These are phyloP conservation scores for Eremothecium gossypii DNA, from an alignment of 1,139 yeast species.

Conservation along the genomic window DNA sequence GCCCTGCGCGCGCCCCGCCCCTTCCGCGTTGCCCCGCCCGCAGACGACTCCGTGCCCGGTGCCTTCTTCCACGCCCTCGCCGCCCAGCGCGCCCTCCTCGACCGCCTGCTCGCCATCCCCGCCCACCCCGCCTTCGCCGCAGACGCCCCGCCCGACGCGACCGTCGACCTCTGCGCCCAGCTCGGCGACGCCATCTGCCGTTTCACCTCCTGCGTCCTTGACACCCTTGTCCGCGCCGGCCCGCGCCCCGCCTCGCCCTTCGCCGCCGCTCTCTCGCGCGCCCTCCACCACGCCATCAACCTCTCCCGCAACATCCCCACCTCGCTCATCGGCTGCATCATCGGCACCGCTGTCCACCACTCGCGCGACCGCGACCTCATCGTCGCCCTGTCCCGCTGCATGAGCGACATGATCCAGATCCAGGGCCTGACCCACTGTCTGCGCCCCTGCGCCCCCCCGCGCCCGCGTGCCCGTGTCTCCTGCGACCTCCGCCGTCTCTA, in stretches of 20 bases:
- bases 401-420: slow-evolving; percentile 28
- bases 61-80: slow-evolving; percentile 17
- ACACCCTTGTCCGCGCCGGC: slow-evolving; percentile 16
- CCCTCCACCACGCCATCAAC: slow-evolving; percentile 21
- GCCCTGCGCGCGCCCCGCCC: slow-evolving; percentile 4
- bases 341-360: slow-evolving; percentile 15
- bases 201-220: slow-evolving; percentile 15
- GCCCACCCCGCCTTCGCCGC: slow-evolving; percentile 5
- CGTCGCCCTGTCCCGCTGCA: slow-evolving; percentile 25
- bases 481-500: slow-evolving; percentile 7
- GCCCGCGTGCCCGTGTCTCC: slow-evolving; percentile 8
- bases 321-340: slow-evolving; percentile 22
- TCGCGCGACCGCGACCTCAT: slow-evolving; percentile 21
- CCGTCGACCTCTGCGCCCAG: neutral
- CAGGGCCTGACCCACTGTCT: slow-evolving; percentile 24
- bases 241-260: slow-evolving; percentile 27
- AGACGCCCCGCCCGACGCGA: slow-evolving; percentile 2
- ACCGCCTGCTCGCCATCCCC: slow-evolving; percentile 13
- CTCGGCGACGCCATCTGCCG: neutral
- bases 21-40: neutral
- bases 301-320: slow-evolving; percentile 26
- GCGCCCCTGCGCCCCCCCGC: slow-evolving; percentile 17
- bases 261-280: slow-evolving; percentile 22
- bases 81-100: slow-evolving; percentile 17
- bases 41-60: slow-evolving; percentile 8